A percentile compares a stretch with the other conserved stretches of the same genome.
These are phyloP conservation scores for Pseudogymnoascus sp. DNA, from an alignment of 2,329 filamentous ascomycete species.

Conservation along the genomic window DNA sequence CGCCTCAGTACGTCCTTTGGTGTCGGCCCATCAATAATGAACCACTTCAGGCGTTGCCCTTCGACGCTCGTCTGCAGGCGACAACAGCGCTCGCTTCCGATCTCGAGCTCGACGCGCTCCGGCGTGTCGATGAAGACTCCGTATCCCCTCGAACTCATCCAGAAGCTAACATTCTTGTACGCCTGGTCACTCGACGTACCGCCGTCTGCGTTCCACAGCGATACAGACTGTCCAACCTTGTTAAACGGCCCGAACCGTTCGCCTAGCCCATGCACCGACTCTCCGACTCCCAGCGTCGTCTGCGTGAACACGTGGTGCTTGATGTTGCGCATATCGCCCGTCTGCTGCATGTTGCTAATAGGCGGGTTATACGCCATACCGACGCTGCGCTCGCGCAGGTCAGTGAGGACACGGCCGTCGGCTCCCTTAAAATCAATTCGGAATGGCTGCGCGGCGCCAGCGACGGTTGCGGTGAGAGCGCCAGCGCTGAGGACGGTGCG, in stretches of 20 bases:
- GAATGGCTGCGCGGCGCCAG: conserved; percentile 42
- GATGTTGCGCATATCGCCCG: conserved; percentile 45
- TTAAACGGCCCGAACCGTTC: conserved; percentile 72
- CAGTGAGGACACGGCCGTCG: conserved; percentile 45
- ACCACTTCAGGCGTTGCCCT: conserved; percentile 65
- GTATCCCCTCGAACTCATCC: conserved; percentile 65
- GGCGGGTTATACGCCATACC: conserved; percentile 51
- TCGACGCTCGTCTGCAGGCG: conserved; percentile 63
- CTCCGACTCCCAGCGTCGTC: conserved; percentile 48
- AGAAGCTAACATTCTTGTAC: conserved; percentile 67
- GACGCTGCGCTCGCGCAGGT: conserved; percentile 47
- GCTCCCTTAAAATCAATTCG: conserved; percentile 48
- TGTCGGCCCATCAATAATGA: conserved; percentile 62
- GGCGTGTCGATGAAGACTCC: conserved; percentile 69
- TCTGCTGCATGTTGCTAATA: conserved; percentile 44
- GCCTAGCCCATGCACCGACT: conserved; percentile 66
- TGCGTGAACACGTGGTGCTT: conserved; percentile 52
- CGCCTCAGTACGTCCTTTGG: conserved; percentile 64
- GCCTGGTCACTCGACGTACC: conserved; percentile 64
- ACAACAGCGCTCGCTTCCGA: conserved; percentile 66
- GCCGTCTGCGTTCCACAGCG: conserved; percentile 57
- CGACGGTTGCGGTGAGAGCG: conserved; percentile 44
- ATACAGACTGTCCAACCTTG: conserved; percentile 64
- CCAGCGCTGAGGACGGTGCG: conserved; percentile 47
- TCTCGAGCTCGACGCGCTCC: conserved; percentile 62